Percentiles rank a stretch among this genome's conserved stretches.
phyloP scores from a whole-genome alignment of 2,329 filamentous ascomycete genomes.

The Colletotrichum sp. region DNA sequence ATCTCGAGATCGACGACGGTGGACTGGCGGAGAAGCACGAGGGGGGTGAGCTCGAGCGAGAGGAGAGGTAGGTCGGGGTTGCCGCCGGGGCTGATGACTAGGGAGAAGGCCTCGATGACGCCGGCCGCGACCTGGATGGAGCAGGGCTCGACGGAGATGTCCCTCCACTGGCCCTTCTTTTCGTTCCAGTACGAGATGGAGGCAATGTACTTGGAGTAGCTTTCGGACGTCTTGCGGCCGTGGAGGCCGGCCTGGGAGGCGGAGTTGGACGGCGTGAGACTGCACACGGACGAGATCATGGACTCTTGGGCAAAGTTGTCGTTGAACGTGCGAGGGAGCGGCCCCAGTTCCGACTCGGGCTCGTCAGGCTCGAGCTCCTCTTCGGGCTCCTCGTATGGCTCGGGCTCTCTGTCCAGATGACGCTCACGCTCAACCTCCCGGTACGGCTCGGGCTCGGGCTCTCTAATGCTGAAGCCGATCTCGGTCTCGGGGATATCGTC shows the following conservation, averaged over 20 bases:
- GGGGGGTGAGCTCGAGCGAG: constrained; percentile 85
- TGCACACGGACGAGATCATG: constrained; percentile 58
- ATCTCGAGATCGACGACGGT: constrained; percentile 95
- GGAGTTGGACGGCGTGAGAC: constrained; percentile 80
- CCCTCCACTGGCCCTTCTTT: constrained; percentile 64
- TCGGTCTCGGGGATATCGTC: constrained; percentile 64
- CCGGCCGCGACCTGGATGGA: constrained; percentile 63
- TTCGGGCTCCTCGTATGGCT: not conserved
- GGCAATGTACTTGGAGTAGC: constrained; percentile 53
- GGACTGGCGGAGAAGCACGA: constrained; percentile 88
- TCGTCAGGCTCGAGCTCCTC: not conserved
- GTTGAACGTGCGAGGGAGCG: not conserved
- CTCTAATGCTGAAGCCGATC: constrained; percentile 62
- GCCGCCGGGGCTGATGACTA: constrained; percentile 34
- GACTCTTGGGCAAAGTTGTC: constrained; percentile 28
- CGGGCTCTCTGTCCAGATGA: not conserved
- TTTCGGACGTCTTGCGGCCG: constrained; percentile 57
- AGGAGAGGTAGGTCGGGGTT: constrained; percentile 52
- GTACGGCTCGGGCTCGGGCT: constrained; percentile 32
- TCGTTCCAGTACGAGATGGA: constrained; percentile 68
- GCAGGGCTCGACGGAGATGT: constrained; percentile 56
- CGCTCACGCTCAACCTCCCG: constrained; percentile 24
- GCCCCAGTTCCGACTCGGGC: not conserved
- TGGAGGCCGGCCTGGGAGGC: constrained; percentile 73
- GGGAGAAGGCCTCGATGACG: constrained; percentile 61